phyloP scores from a whole-genome alignment of 2,329 filamentous ascomycete species.

The Passalora sequoiae region DNA sequence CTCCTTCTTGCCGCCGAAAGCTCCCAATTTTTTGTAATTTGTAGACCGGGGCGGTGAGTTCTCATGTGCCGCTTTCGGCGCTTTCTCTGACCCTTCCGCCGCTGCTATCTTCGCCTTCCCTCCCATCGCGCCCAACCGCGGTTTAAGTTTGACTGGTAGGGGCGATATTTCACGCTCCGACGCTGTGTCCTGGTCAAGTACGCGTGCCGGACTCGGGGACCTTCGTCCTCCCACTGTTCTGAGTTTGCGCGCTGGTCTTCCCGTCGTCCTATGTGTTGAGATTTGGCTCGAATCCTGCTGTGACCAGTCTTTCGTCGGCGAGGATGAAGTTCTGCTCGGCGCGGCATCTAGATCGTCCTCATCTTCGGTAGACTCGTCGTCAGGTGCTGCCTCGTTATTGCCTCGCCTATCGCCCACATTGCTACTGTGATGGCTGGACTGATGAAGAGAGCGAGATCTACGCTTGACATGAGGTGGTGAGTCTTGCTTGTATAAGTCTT shows the following conservation, averaged over 20 bases:
- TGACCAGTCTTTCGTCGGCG: conserved; percentile 8
- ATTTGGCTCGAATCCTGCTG: conserved; percentile 8
- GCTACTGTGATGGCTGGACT: background rate
- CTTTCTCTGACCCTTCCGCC: conserved; percentile 1
- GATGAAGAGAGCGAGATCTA: background rate
- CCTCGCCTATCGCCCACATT: background rate
- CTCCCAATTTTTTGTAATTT: conserved; percentile 19
- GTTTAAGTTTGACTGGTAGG: conserved; percentile 12
- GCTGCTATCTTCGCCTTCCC: conserved; percentile 11
- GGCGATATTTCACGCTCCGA: background rate
- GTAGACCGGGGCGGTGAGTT: conserved; percentile 3
- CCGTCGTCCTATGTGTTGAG: background rate
- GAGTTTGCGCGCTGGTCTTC: conserved; percentile 1
- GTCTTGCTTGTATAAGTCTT: conserved; percentile 25
- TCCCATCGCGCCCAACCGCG: conserved; percentile 11
- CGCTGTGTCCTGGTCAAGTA: background rate
- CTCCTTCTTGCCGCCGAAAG: conserved; percentile 17
- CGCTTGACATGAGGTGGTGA: conserved; percentile 24
- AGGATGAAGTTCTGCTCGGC: conserved; percentile 5
- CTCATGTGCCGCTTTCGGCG: background rate
- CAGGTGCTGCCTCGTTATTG: background rate
- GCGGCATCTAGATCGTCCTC: conserved; percentile 38
- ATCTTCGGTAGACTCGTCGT: conserved; percentile 37
- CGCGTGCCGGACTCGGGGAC: background rate
- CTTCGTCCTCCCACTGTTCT: background rate